Conservation (phyloP, 1,139 yeast genomes). For the Magnusiomyces suaveolens region DNA sequence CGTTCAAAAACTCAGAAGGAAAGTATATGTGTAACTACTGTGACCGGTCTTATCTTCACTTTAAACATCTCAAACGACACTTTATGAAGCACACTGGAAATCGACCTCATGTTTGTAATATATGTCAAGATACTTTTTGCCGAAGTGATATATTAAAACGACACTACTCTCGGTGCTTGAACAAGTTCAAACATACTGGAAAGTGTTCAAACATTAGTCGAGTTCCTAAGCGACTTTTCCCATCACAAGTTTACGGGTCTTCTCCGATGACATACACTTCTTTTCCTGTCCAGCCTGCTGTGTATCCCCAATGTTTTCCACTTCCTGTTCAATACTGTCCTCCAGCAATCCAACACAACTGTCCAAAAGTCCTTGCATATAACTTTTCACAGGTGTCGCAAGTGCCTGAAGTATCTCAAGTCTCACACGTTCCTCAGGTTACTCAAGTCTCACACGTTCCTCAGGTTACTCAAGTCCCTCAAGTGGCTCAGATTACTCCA, state of each 20-base stretch:
- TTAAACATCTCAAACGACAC: conserved; percentile 16
- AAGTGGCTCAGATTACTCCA: no score
- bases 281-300: neutral
- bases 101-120: conserved; percentile 15
- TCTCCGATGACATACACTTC: neutral
- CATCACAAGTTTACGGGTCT: conserved; percentile 3
- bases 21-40: conserved; percentile 20
- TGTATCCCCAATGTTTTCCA: neutral
- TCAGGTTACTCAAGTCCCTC: no score
- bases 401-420: no score
- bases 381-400: neutral
- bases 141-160: conserved; percentile 16
- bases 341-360: neutral
- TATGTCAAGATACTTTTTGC: conserved; percentile 16
- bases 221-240: conserved; percentile 18
- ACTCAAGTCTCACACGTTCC: no score
- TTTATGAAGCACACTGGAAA: conserved; percentile 17
- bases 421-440: no score
- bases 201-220: conserved; percentile 17
- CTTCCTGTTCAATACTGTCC: neutral
- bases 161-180: conserved; percentile 20
- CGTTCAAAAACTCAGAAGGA: conserved; percentile 17
- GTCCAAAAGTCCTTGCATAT: neutral
- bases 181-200: conserved; percentile 19
- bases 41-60: conserved; percentile 14